Base-by-base conservation (phyloP, 257 asterid genomes). In the Salvia rosmarinus region DNA sequence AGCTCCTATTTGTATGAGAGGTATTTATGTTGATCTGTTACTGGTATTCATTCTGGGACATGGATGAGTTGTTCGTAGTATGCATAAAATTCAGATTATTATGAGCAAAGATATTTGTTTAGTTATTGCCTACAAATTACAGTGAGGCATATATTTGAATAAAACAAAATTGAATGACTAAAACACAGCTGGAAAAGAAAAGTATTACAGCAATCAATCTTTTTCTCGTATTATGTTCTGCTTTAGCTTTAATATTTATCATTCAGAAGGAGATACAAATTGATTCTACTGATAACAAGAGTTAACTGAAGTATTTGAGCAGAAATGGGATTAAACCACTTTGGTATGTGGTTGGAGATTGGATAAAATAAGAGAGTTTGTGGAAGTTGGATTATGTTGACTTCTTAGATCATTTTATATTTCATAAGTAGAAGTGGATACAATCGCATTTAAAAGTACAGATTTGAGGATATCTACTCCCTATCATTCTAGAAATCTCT, bases 241-340 rank as follows among this genome's bases (percentile, higher is more conserved):
- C 60, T 69, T 67, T 46, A 47, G 37, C 57, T 55, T 62, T 54
- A 44, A 8, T 54, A 10, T 65, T 25, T 17, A 44, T 51, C 67
- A 61, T 50, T 67, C 32, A 58, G 50, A 65, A 28, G 70, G 30
- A 40, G 56, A 55, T 11, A 20, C 16, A 25, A 42, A 19, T 5
- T n/a, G 35, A 37, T 34, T 63, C 20, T 11, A 13, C 19, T 70
- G 65, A 17, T 20, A 10, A 30, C 14, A n/a, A 25, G 63, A 57
- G 16, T 44, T 37, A 2, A 30, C 12, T 34, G 30, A 32, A 32
- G 28, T 55, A 13, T 40, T 25, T 47, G 60, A 67, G 64, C 72
- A 28, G 20, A 35, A 42, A 20, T 37, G 54, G 20, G 50, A 42
- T 71, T 42, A 35, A 21, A 37, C 42, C 32, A 37, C 62, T 66